Evolutionary conservation across 2,329 filamentous ascomycete species (phyloP).

Genomic region (Fusarium sp.): DNA sequence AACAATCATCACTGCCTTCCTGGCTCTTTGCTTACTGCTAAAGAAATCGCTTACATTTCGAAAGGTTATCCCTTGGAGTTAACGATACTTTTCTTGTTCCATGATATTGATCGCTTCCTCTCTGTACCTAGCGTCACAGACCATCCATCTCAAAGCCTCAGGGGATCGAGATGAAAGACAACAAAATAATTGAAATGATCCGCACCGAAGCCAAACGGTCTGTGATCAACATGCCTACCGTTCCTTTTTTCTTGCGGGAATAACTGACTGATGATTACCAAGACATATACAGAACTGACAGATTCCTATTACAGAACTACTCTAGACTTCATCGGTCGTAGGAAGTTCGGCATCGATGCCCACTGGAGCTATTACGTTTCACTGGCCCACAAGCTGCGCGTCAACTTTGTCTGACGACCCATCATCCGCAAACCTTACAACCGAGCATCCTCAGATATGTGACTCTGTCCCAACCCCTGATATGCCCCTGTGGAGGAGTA

Average conservation of each 20-base stretch:
- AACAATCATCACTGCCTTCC: constrained; percentile 43
- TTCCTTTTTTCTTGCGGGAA: no score
- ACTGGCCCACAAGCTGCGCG: constrained; percentile 29
- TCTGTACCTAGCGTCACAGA: constrained; percentile 44
- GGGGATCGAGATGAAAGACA: constrained; percentile 13
- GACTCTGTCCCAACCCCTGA: neutral
- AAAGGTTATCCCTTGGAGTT: constrained; percentile 46
- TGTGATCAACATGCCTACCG: neutral
- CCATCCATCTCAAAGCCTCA: constrained; percentile 29
- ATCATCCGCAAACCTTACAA: constrained; percentile 41
- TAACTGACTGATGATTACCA: neutral
- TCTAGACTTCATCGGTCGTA: constrained; percentile 50
- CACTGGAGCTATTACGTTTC: constrained; percentile 44
- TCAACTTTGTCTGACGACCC: constrained; percentile 34
- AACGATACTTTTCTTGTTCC: constrained; percentile 46
- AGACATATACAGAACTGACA: constrained; percentile 45
- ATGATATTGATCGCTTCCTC: constrained; percentile 41
- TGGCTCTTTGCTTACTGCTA: constrained; percentile 45
- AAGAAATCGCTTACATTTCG: constrained; percentile 35
- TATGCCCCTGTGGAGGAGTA: neutral
- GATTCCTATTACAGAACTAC: constrained; percentile 50
- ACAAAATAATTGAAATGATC: constrained; percentile 28
- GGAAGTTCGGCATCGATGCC: constrained; percentile 30
- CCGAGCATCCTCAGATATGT: constrained; percentile 21
- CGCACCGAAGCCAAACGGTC: constrained; percentile 4